Percentiles rank a stretch among this genome's conserved stretches.
Evolutionary conservation across 192 early-diverging fungal genomes (phyloP).

Genomic region (Coemansia guatemalensis): DNA sequence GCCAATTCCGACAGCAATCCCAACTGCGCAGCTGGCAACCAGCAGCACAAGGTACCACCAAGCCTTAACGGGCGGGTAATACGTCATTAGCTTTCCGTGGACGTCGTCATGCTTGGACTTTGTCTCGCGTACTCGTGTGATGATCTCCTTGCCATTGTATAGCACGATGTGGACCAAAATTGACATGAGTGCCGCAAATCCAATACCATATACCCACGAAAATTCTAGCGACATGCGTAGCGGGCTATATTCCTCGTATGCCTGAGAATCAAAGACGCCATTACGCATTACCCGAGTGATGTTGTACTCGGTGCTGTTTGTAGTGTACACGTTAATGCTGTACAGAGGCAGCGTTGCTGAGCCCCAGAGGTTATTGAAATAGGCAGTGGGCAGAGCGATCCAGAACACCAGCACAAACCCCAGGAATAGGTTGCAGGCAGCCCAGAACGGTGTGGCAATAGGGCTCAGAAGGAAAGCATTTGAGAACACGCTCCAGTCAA

Average conservation of each 20-base stretch:
- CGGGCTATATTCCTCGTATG: conserved; percentile 64
- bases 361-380: conserved; percentile 69
- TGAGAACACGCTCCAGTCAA: conserved; percentile 75
- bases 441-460: conserved; percentile 76
- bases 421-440: conserved; percentile 68
- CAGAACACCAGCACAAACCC: conserved; percentile 74
- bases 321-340: conserved; percentile 60
- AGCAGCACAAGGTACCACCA: conserved; percentile 75
- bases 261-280: conserved; percentile 56
- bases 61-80: conserved; percentile 68
- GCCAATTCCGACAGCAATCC: conserved; percentile 56
- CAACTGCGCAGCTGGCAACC: conserved; percentile 50
- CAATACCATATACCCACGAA: conserved; percentile 67
- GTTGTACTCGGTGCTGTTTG: conserved; percentile 60
- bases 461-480: conserved; percentile 61
- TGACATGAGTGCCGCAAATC: conserved; percentile 68
- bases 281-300: conserved; percentile 58
- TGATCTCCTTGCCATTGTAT: conserved; percentile 72
- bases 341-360: conserved; percentile 62
- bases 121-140: conserved; percentile 59
- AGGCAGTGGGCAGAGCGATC: conserved; percentile 71
- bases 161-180: conserved; percentile 67
- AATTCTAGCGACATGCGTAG: conserved; percentile 70
- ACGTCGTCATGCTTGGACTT: conserved; percentile 67
- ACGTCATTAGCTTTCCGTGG: conserved; percentile 70